Base-by-base conservation (phyloP, 257 asterid species). In the Solanum etuberosum region DNA sequence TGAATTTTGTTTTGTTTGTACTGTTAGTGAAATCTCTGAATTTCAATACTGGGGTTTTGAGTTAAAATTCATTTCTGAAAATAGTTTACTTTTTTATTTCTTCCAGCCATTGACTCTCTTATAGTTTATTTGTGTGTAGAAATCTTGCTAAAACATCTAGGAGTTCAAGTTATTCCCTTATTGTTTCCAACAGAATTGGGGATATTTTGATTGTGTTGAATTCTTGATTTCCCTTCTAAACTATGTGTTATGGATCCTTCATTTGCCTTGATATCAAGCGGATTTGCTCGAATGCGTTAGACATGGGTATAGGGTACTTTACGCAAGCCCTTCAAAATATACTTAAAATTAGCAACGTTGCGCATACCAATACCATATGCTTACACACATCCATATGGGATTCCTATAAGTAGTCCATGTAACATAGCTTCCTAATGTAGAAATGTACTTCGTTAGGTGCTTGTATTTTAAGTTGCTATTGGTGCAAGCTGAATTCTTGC, bases 1-100 rank as follows among this genome's bases (percentile, higher is more conserved):
- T 88, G 76, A 73, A 83, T 86, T 54, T 91, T 29, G 38, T 83
- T 59, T 84, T 83, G 74, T 61, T 88, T 74, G 85, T 35, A 73
- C 9, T 72, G 48, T 72, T 20, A 35, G 43, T 90, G 43, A 38
- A 74, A 65, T 87, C 65, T 86, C 71, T 86, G 89, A 63, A 85
- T 40, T 57, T 48, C 74, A 63, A 42, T 85, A 85, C 86, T 86
- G 86, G 31, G 20, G 34, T 25, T 82, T 54, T 70, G 57, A n/a
- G 72, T 14, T 32, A 63, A 14, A 29, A 73, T 83, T 72, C 65
- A 48, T 85, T 83, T 37, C 32, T 74, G 32, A 5, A 65, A 40
- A 85, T 48, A 42, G 85, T 86, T 90, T 25, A n/a, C 51, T 76
- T 83, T 61, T 21, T 63, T 51, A 37, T 37, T 88, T 70, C 3